Conservation (phyloP, 78 protist genomes). For the Planoprotostelium fungivorum region DNA sequence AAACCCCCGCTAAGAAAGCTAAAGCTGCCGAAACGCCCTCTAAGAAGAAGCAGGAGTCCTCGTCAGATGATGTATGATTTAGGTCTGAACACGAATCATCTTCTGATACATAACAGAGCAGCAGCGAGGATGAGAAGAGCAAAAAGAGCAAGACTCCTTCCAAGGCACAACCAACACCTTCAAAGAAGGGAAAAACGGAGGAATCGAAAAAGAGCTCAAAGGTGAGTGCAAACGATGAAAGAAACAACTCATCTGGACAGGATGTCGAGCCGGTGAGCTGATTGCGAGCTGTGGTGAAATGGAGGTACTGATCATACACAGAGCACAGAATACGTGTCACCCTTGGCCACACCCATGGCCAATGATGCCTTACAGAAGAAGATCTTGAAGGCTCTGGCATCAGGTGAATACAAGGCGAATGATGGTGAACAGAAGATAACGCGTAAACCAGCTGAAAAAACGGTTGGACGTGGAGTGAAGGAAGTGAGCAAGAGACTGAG, state of each 20-base stretch:
- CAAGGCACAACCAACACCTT: neutral
- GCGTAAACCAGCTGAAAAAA: neutral
- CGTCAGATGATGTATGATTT: neutral
- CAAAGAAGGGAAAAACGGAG: neutral
- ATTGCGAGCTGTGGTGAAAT: neutral
- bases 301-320: neutral
- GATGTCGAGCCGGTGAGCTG: neutral
- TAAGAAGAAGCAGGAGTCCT: neutral
- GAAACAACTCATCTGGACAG: neutral
- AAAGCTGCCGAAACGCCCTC: neutral
- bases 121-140: neutral
- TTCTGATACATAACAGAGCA: neutral
- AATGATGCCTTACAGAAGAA: neutral
- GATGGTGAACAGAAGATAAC: too few species aligned
- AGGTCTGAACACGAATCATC: neutral
- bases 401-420: neutral
- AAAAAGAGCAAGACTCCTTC: neutral
- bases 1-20: neutral
- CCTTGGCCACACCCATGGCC: neutral
- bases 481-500: neutral
- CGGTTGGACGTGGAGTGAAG: neutral
- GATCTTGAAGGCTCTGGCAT: neutral
- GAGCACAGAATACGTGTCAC: neutral
- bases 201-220: neutral
- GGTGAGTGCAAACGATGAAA: neutral